Percentiles rank a stretch among this genome's conserved stretches.
Evolutionary conservation across 2,329 filamentous ascomycete genomes (phyloP).

Genomic region (Colletotrichum tamarilloi): DNA sequence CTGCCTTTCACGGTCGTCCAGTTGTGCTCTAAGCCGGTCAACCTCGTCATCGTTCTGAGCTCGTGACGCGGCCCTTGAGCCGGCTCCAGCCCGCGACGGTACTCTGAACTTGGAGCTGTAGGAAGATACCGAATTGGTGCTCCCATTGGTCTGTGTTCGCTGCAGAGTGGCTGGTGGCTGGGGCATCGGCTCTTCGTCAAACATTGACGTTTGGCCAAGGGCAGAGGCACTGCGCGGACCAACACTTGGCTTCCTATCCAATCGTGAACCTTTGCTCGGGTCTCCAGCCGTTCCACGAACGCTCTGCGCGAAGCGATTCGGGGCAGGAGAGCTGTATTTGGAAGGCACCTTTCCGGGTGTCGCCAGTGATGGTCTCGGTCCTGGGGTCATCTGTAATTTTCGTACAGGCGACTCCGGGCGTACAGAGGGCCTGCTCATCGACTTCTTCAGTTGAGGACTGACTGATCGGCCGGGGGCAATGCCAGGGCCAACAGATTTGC

Average conservation of each 20-base stretch:
- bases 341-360: conserved; percentile 63
- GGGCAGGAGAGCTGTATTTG: conserved; percentile 72
- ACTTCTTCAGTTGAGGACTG: conserved; percentile 78
- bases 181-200: conserved; percentile 67
- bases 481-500: conserved; percentile 82
- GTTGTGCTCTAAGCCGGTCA: conserved; percentile 75
- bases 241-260: conserved; percentile 62
- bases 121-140: conserved; percentile 64
- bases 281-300: conserved; percentile 71
- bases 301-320: conserved; percentile 72
- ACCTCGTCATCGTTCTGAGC: conserved; percentile 75
- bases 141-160: conserved; percentile 65
- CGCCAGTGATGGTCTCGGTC: conserved; percentile 66
- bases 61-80: conserved; percentile 48
- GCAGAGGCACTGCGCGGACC: conserved; percentile 70
- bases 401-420: conserved; percentile 89
- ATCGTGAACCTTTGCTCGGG: conserved; percentile 65
- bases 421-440: conserved; percentile 74
- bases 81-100: conserved; percentile 59
- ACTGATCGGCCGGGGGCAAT: conserved; percentile 77
- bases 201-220: conserved; percentile 59
- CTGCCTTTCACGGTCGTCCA: conserved; percentile 87
- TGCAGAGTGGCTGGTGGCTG: conserved; percentile 59
- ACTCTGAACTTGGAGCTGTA: conserved; percentile 65
- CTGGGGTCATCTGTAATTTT: conserved; percentile 72